Base-by-base conservation (phyloP, 805 yeast genomes). In the Blastobotrys chiropterorum region DNA sequence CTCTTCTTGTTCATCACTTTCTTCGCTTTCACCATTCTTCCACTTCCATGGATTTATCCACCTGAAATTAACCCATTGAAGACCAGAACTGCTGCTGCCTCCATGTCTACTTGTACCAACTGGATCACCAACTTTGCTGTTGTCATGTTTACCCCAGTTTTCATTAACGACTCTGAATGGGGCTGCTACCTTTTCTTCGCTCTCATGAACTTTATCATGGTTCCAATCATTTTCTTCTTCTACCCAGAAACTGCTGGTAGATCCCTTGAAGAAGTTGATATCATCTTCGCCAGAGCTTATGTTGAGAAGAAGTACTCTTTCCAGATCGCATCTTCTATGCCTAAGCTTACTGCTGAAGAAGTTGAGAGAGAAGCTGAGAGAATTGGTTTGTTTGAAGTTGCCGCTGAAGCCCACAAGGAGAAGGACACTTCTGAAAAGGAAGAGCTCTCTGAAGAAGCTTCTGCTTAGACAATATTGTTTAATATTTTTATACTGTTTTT, bases 231-330 rank as follows among this genome's bases (percentile, higher is more conserved):
- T 56, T 82, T 70, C 75, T 76, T 83, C 70, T 79, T 76, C 67
- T 85, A 82, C 67, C 92, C 90, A 42, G 92, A 85, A 71, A 84
- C 90, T 44, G 81, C 85, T 31, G 88, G 89, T 47, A 77, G 88
- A 66, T 75, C 85, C 39, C 75, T 85, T 67, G 90, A 85, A 67
- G 88, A 83, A 63, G 78, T 85, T 65, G 90, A 85, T 64, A 81
- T 82, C 44, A 59, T 59, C 46, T 59, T 59, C 34, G 86, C 86
- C 62, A 80, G 78, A 69, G 78, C 85, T 5, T 63, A 75, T 58
- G 74, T 68, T 45, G 90, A 85, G 55, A 74, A 75, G 47, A 75
- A 75, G 58, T 76, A 74, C 56, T 79, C 84, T 34, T 83, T 75
- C 77, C 73, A 79, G 65, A 83, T 85, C 46, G 90, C 90, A 48